Percentiles rank a stretch among this genome's conserved stretches.
Evolutionary conservation across 768 basidiomycete species (phyloP).

Genomic region (Rhodotorula babjevae): DNA sequence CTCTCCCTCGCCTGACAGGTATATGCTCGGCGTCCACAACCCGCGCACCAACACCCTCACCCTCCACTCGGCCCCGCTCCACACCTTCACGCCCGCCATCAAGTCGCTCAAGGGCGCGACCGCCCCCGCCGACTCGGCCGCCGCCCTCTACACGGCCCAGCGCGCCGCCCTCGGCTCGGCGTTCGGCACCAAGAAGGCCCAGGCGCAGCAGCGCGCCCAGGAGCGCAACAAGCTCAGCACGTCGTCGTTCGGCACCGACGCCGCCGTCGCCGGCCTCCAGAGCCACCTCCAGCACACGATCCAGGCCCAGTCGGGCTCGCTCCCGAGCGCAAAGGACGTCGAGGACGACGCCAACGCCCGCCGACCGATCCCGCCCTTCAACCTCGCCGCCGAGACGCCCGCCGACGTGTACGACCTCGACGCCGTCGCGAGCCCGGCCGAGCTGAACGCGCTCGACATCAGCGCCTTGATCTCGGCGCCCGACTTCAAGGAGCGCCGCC

Average conservation of each 20-base stretch:
- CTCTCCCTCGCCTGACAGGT: slow-evolving; percentile 54
- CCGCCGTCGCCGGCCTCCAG: slow-evolving; percentile 47
- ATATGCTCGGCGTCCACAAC: slow-evolving; percentile 77
- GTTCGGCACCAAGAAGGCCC: slow-evolving; percentile 93
- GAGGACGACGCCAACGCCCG: slow-evolving; percentile 37
- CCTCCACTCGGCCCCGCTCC: slow-evolving; percentile 63
- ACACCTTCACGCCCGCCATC: slow-evolving; percentile 69
- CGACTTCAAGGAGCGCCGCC: slow-evolving; percentile 54
- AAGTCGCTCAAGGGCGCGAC: slow-evolving; percentile 67
- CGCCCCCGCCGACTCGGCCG: slow-evolving; percentile 49
- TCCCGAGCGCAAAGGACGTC: slow-evolving; percentile 54
- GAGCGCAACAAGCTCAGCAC: slow-evolving; percentile 89
- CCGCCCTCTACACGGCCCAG: slow-evolving; percentile 48
- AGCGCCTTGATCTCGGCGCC: slow-evolving; percentile 56
- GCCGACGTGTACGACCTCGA: slow-evolving; percentile 57
- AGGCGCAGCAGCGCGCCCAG: slow-evolving; percentile 71
- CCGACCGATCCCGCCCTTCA: slow-evolving; percentile 71
- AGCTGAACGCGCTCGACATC: slow-evolving; percentile 68
- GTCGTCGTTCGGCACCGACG: slow-evolving; percentile 76
- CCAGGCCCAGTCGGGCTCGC: slow-evolving; percentile 61
- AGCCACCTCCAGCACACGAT: slow-evolving; percentile 75
- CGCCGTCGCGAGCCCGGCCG: slow-evolving; percentile 73
- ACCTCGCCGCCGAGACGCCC: slow-evolving; percentile 62
- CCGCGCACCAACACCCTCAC: slow-evolving; percentile 66
- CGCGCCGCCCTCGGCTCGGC: slow-evolving; percentile 71